Conservation (phyloP, 768 basidiomycete genomes). For the Melanogaster broomeanus region DNA sequence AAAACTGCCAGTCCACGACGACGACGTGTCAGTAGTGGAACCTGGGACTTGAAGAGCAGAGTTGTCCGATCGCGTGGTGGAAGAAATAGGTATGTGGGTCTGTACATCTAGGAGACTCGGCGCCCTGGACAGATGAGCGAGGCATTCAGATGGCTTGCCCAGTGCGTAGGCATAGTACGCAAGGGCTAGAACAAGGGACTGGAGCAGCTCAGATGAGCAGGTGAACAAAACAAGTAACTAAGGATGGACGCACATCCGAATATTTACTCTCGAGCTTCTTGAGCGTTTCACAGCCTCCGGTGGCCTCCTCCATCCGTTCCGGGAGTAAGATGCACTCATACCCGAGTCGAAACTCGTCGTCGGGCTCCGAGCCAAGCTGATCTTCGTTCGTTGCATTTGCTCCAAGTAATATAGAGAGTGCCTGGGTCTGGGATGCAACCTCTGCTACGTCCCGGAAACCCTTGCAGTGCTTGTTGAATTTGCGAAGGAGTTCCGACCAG, state of each 20-base stretch:
- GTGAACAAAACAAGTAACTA: neutral
- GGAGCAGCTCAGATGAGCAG: conserved; percentile 9
- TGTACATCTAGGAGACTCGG: conserved; percentile 56
- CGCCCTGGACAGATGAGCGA: conserved; percentile 57
- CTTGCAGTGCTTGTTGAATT: conserved; percentile 82
- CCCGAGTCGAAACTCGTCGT: conserved; percentile 34
- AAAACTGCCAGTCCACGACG: conserved; percentile 54
- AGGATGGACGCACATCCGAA: conserved; percentile 54
- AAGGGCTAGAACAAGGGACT: conserved; percentile 70
- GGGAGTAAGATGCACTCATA: conserved; percentile 59
- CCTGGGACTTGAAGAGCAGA: conserved; percentile 39
- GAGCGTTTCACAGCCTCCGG: conserved; percentile 53
- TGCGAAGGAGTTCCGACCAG: conserved; percentile 81
- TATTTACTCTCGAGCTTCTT: conserved; percentile 50
- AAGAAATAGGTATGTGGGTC: conserved; percentile 49
- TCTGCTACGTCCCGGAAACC: conserved; percentile 63
- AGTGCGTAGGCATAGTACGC: conserved; percentile 85
- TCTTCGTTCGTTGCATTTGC: conserved; percentile 55
- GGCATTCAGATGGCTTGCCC: conserved; percentile 62
- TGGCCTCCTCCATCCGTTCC: conserved; percentile 60
- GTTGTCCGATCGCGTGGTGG: conserved; percentile 42
- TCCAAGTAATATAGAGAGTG: conserved; percentile 56
- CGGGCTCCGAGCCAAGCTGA: conserved; percentile 50
- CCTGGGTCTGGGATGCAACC: conserved; percentile 67
- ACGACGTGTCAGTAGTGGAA: conserved; percentile 39